phyloP scores from a whole-genome alignment of 1,284 basidiomycete genomes.

The Xanthoconium separans region DNA sequence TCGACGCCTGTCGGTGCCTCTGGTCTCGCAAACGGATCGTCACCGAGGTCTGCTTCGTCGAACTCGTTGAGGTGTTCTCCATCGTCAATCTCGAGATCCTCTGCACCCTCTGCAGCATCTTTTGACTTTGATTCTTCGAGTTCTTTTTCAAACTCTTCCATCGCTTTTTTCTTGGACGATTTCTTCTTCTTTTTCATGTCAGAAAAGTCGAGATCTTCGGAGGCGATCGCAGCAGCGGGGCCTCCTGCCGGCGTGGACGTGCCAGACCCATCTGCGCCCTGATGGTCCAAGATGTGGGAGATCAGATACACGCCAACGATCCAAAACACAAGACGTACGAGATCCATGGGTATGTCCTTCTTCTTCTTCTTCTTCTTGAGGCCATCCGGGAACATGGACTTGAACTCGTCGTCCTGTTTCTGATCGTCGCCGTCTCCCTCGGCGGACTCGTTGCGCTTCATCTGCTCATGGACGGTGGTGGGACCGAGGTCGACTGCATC shows the following conservation, averaged over 20 bases:
- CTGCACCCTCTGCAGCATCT: constrained; percentile 52
- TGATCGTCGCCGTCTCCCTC: constrained; percentile 38
- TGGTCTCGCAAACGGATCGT: constrained; percentile 75
- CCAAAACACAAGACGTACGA: constrained; percentile 48
- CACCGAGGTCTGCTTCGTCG: constrained; percentile 80
- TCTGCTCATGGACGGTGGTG: constrained; percentile 70
- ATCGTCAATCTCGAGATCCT: constrained; percentile 57
- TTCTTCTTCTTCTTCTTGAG: constrained; percentile 94
- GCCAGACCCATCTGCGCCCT: constrained; percentile 64
- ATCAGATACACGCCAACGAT: constrained; percentile 1
- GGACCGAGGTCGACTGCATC: constrained; percentile 73
- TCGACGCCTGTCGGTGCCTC: constrained; percentile 59
- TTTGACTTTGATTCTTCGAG: constrained; percentile 67
- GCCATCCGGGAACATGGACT: constrained; percentile 79
- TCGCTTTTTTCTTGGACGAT: constrained; percentile 69
- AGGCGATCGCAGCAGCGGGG: constrained; percentile 41
- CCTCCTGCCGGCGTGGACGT: constrained; percentile 52
- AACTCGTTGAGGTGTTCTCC: constrained; percentile 64
- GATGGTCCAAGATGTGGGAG: constrained; percentile 8
- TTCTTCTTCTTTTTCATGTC: constrained; percentile 87
- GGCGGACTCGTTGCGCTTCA: constrained; percentile 49
- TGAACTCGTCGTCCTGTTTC: constrained; percentile 70
- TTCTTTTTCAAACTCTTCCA: constrained; percentile 91
- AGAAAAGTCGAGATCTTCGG: constrained; percentile 77
- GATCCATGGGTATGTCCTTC: constrained; percentile 83